Conservation (phyloP, 2,329 filamentous ascomycete species). For the Claviceps purpurea region DNA sequence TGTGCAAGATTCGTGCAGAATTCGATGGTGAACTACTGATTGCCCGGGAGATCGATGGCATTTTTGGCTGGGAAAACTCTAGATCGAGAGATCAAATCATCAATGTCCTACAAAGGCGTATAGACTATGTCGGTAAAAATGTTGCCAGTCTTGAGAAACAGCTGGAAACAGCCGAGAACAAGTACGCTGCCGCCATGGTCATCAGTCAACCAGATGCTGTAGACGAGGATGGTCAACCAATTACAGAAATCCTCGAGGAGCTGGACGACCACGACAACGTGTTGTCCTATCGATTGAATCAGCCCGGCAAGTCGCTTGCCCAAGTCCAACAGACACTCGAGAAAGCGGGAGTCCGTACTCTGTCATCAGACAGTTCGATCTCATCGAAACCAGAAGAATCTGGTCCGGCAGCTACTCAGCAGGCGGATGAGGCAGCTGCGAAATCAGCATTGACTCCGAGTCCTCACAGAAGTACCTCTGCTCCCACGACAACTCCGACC, state of each 20-base stretch:
- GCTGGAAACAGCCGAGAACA: conserved; percentile 54
- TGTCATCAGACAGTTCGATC: conserved; percentile 10
- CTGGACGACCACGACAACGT: conserved; percentile 85
- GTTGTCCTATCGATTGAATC: conserved; percentile 50
- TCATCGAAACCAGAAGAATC: neutral
- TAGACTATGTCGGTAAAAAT: conserved; percentile 85
- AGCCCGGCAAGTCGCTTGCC: conserved; percentile 52
- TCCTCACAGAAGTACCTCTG: neutral
- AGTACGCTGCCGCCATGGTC: conserved; percentile 49
- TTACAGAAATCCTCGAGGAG: conserved; percentile 86
- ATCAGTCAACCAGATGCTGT: conserved; percentile 45
- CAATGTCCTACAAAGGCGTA: conserved; percentile 50
- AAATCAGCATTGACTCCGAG: neutral
- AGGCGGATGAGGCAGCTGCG: neutral
- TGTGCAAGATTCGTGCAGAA: conserved; percentile 42
- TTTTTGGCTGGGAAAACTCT: conserved; percentile 21
- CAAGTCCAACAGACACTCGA: conserved; percentile 59
- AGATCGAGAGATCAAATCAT: conserved; percentile 36
- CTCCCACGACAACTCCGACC: neutral
- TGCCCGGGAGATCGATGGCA: conserved; percentile 39
- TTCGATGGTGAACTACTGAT: conserved; percentile 52
- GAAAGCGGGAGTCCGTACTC: conserved; percentile 57
- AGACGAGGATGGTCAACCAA: conserved; percentile 58
- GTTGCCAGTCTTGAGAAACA: conserved; percentile 61
- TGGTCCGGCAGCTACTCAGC: neutral